Conservation (phyloP, 441 rosid species). For the Iberis amara region DNA sequence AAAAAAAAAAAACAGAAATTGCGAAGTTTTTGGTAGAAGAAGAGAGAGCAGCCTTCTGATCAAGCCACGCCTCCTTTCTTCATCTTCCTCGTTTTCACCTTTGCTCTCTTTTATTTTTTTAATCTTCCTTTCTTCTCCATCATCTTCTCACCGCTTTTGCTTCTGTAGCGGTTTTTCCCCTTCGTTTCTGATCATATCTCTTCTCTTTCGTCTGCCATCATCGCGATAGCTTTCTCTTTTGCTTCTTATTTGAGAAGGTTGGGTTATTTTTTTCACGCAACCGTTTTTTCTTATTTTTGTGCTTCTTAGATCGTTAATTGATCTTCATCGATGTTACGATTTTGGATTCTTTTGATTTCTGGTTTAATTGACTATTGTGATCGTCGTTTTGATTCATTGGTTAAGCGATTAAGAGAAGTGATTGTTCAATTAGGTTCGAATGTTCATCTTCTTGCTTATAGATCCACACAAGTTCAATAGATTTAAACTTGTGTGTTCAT, state of each 20-base stretch:
- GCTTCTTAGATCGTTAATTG: conserved; percentile 24
- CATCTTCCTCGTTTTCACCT: background rate
- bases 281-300: background rate
- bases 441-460: too few species aligned
- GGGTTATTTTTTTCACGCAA: background rate
- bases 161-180: background rate
- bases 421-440: too few species aligned
- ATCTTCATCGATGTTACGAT: conserved; percentile 15
- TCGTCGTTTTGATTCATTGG: background rate
- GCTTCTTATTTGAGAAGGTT: conserved; percentile 27
- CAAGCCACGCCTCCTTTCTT: background rate
- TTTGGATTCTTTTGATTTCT: background rate
- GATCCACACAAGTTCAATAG: too few species aligned
- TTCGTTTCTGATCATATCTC: background rate
- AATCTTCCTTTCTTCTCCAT: conserved; percentile 8
- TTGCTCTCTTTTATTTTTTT: background rate
- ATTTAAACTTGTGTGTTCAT: too few species aligned
- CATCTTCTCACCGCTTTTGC: conserved; percentile 26
- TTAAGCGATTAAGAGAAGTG: too few species aligned
- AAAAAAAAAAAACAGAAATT: too few species aligned
- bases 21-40: too few species aligned
- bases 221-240: conserved; percentile 28
- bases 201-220: conserved; percentile 11
- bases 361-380: background rate
- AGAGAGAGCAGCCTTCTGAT: too few species aligned